A percentile compares a stretch with the other conserved stretches of the same genome.
Conservation (phyloP, 2,329 filamentous ascomycete species). For the Ambrosiella beaveri region DNA sequence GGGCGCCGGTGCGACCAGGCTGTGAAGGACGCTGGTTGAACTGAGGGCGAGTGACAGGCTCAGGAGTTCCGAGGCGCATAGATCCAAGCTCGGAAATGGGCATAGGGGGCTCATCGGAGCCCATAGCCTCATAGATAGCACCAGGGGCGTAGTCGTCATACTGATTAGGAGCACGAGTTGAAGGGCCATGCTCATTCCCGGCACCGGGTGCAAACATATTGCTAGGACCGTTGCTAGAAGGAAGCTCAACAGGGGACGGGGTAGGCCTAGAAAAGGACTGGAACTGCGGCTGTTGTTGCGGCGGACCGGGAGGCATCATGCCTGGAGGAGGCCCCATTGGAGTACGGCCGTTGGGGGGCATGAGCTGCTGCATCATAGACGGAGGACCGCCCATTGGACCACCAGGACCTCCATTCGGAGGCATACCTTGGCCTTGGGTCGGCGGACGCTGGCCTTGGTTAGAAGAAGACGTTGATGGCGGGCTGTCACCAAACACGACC, state of each 20-base stretch:
- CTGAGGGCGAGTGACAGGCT: conserved; percentile 58
- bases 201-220: conserved; percentile 11
- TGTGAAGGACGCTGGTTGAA: conserved; percentile 62
- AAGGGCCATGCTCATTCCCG: conserved; percentile 4
- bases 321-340: conserved; percentile 1
- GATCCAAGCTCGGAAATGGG: conserved; percentile 35
- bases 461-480: conserved; percentile 15
- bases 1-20: conserved; percentile 41
- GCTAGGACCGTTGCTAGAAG: not conserved
- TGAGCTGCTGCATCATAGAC: not conserved
- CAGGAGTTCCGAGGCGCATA: conserved; percentile 46
- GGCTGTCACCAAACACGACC: conserved; percentile 42
- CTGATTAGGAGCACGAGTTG: not conserved
- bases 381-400: not conserved
- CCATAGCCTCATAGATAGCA: conserved; percentile 12
- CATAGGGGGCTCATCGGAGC: conserved; percentile 15
- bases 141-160: conserved; percentile 10
- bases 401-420: not conserved
- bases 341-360: conserved; percentile 1
- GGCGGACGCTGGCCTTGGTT: not conserved
- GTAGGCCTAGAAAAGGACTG: conserved; percentile 10
- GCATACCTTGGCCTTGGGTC: conserved; percentile 3
- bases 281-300: conserved; percentile 4
- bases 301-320: conserved; percentile 4
- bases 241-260: conserved; percentile 3